Base-by-base conservation (phyloP, 148 eudicot species). In the Mesembryanthemum crystallinum region DNA sequence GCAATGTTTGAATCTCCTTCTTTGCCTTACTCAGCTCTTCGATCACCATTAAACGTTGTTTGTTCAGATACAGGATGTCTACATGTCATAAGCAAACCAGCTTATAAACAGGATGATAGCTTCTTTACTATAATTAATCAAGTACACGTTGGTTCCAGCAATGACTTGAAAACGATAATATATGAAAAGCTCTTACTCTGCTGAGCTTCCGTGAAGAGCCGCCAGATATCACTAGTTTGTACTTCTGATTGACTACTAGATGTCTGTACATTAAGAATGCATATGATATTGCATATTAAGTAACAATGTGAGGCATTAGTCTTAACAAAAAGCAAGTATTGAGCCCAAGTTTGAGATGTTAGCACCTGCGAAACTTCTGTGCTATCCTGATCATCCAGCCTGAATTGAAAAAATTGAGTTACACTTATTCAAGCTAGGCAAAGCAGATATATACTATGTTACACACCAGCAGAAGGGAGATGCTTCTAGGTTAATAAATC, bases 161-260 rank as follows among this genome's bases (percentile, higher is more conserved):
- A 0, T 24, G 11, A 51, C 7, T 5, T 2, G 18, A 23, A 4
- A 30, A n/a, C n/a, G n/a, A n/a, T n/a, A n/a, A n/a, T n/a, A n/a
- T n/a, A n/a, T n/a, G 12, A 47, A 18, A 57, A 4, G 27, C 5
- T 67, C 88, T 77, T 76, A 90, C 94, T 90, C 72, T 73, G 81
- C 76, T 86, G 88, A 73, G 91, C 91, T 81, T 90, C 89, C 61
- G 60, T 83, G 25, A 90, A 90, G 57, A 90, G 91, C 67, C 51
- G 51, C 91, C 91, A 86, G 63, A 88, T 80, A 58, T 86, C 85
- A 67, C 62, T 82, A 18, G 62, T 73, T 61, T 77, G 82, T 60
- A 76, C 74, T 79, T 79, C 83, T 17, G 80, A 63, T 29, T 76
- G 64, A 71, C 77, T 77, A 45, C 32, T 62, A 64, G 74, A 75